Percentiles rank a stretch among this genome's conserved stretches.
Conservation (phyloP, 768 basidiomycete genomes). For the Hygrocybe punicea region DNA sequence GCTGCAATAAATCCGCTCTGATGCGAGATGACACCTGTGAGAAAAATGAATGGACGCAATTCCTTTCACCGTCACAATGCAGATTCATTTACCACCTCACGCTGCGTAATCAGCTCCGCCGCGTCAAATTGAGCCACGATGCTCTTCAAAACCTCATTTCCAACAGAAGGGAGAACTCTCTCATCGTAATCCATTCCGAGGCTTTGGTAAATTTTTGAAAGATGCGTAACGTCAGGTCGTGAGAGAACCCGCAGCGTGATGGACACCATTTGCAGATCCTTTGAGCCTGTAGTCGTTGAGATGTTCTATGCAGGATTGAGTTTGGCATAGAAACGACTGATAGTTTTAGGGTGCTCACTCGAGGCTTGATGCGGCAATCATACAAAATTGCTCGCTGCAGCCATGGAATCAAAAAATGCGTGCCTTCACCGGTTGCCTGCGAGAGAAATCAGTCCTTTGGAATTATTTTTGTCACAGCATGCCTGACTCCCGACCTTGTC, state of each 20-base stretch:
- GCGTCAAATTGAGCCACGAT: slow-evolving; percentile 99
- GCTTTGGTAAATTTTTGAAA: slow-evolving; percentile 91
- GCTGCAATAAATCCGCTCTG: slow-evolving; percentile 83
- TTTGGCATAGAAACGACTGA: background rate
- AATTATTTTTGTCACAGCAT: background rate
- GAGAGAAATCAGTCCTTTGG: slow-evolving; percentile 2
- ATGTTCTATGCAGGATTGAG: slow-evolving; percentile 66
- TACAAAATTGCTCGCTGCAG: slow-evolving; percentile 94
- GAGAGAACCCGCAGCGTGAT: slow-evolving; percentile 95
- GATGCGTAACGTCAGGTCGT: slow-evolving; percentile 81
- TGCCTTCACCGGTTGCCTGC: slow-evolving; percentile 88
- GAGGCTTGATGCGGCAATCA: slow-evolving; percentile 95
- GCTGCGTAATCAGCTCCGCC: slow-evolving; percentile 93
- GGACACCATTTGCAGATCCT: slow-evolving; percentile 98
- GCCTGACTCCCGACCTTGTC: slow-evolving; percentile 50
- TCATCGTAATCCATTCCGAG: slow-evolving; percentile 97
- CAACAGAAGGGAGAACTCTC: slow-evolving; percentile 94
- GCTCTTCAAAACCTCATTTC: slow-evolving; percentile 96
- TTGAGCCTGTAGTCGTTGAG: slow-evolving; percentile 97
- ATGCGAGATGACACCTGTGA: slow-evolving; percentile 84
- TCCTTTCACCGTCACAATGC: background rate
- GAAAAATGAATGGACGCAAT: slow-evolving; percentile 1
- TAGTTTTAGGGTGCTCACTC: slow-evolving; percentile 49
- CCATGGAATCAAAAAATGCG: slow-evolving; percentile 95
- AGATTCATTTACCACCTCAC: slow-evolving; percentile 76